Evolutionary conservation across 257 asterid species (phyloP), one percentile per base, ranked within the genome.

Genomic region (Henckelia pumila): DNA sequence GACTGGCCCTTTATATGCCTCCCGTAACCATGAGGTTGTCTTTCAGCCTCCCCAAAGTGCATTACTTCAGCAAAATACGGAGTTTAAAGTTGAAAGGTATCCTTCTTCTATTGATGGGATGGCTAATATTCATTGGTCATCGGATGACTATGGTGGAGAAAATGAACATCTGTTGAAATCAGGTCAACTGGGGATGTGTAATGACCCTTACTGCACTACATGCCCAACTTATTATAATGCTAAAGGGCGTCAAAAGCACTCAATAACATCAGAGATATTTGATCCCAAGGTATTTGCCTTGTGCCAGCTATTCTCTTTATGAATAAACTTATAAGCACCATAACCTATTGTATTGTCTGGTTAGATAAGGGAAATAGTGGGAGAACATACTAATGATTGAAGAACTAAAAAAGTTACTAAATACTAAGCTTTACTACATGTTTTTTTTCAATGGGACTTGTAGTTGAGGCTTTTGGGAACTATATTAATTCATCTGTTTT

Each of bases 171-270:
- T 90, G 59, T 64, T 86, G 81, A 90, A 63, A 77, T 93, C 97
- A 19, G 99, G 99, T 69, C 96, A 80, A 62, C 79, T 90, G 69
- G 99, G 99, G 32, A 87, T 85, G 96, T 93, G 99, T 82, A 85
- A 76, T 30, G 96, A 93, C 75, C 97, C 96, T 2, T 90, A 85
- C 70, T 93, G 99, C 88, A 93, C 99, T 26, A 88, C 92, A 55
- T 93, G 99, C 72, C 99, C 97, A 9, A 77, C 88, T 61, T 78
- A 77, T 79, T 76, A 85, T 80, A 73, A 75, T 58, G 79, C 75
- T 22, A 83, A 83, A 64, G 89, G 80, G 23, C 82, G 71, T 23
- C 75, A 56, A 25, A 83, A 77, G 72, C 78, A 82, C 62, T 69
- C 83, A 8, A 79, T 81, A 75, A 67, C 83, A 23, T 69, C 94